phyloP scores from a whole-genome alignment of 768 basidiomycete genomes.

The Pholiota microspora region DNA sequence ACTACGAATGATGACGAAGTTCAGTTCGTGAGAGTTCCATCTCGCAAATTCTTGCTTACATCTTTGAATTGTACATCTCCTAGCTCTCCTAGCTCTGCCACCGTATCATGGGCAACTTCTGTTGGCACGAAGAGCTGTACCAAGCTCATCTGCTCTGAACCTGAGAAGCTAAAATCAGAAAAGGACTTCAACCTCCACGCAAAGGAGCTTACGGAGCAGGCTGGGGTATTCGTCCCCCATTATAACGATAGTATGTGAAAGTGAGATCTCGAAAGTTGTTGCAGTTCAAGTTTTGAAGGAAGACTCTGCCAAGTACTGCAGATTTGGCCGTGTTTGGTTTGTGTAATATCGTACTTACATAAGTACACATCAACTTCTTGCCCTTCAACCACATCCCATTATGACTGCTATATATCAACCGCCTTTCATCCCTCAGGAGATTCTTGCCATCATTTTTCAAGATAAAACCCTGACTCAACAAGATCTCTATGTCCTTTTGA shows the following conservation, averaged over 20 bases:
- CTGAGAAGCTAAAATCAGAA: slow-evolving; percentile 36
- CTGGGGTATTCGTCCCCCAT: slow-evolving; percentile 86
- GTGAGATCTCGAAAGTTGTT: too few species aligned
- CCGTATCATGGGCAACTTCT: slow-evolving; percentile 96
- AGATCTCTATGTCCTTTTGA: neutral
- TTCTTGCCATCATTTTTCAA: neutral
- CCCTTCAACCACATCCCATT: too few species aligned
- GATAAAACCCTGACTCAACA: neutral
- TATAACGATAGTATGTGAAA: slow-evolving; percentile 7
- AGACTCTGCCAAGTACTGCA: too few species aligned
- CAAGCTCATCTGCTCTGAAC: slow-evolving; percentile 97
- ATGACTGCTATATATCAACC: neutral
- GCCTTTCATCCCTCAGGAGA: neutral
- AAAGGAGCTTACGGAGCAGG: slow-evolving; percentile 65
- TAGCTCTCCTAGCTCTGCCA: slow-evolving; percentile 92
- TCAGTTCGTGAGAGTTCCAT: neutral
- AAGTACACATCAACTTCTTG: too few species aligned
- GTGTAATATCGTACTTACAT: too few species aligned
- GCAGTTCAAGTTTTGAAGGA: too few species aligned
- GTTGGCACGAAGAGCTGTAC: slow-evolving; percentile 96
- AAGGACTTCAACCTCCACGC: neutral
- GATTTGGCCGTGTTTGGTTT: too few species aligned
- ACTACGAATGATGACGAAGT: slow-evolving; percentile 40
- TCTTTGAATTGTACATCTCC: slow-evolving; percentile 98
- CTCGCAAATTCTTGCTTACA: slow-evolving; percentile 42